Evolutionary conservation across 1,284 basidiomycete species (phyloP), one percentile per base, ranked within the genome.

Genomic region (Papiliotrema fonsecae): DNA sequence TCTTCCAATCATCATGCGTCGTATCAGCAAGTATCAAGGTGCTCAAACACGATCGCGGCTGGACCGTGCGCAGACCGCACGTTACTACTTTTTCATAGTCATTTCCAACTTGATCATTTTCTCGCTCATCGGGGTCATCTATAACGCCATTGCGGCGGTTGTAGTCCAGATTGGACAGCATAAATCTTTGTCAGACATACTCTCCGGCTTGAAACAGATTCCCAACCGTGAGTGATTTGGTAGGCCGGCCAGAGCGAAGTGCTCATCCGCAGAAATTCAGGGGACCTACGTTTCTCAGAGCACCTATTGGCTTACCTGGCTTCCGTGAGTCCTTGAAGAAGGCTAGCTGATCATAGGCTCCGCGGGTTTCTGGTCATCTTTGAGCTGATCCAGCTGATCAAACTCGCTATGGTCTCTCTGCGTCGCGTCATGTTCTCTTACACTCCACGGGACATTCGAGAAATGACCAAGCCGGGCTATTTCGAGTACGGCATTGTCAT

Each of bases 321-420:
- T 94, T 77, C 91, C 92, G 80, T 87, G 70, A 28, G 83, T 77
- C 27, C 3, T 22, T 31, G 37, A 18, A 24, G 10, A 26, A 45
- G 31, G 21, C 6, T 34, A 10, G 35, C 35, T 41, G 27, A 42
- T 27, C 21, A 21, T 56, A 88, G 86, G 4, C 79, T 97, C 30
- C 88, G 93, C 64, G 93, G 92, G 26, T 96, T 96, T 79, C 79
- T 97, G 39, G 85, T 85, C 22, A 76, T 97, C 50, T 97, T 97
- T 65, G 96, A 99, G 69, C 78, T 99, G 36, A 93, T 94, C 5
- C 96, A 99, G 72, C 83, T 97, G 47, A 74, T 97, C 74, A 94
- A 96, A 66, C 79, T 99, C 28, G 65, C 92, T 13, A 82, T 87
- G 77, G 82, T 92, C 19, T 92, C 85, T 30, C 77, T 97, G 74